A percentile compares a stretch with the other conserved stretches of the same genome.
phyloP scores from a whole-genome alignment of 1,139 yeast species.

The Blastobotrys illinoisensis region DNA sequence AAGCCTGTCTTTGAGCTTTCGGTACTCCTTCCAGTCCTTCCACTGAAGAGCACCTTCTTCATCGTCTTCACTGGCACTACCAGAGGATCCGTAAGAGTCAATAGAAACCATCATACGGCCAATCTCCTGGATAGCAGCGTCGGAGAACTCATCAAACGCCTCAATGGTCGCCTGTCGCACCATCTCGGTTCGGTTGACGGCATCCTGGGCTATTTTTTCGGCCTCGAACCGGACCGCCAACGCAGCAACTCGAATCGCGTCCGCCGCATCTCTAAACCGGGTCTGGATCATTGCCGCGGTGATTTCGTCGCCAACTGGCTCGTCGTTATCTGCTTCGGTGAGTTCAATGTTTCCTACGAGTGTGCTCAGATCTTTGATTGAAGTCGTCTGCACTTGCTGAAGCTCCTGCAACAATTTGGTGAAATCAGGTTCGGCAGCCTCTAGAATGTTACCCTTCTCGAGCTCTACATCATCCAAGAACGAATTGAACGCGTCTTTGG shows the following conservation, averaged over 20 bases:
- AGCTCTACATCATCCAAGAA: conserved; percentile 30
- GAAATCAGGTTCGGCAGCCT: conserved; percentile 23
- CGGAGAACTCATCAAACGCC: conserved; percentile 38
- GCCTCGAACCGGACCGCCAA: conserved; percentile 30
- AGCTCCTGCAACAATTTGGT: conserved; percentile 23
- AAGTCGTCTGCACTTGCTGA: conserved; percentile 19
- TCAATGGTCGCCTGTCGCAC: conserved; percentile 33
- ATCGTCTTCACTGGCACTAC: conserved; percentile 37
- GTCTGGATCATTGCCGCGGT: conserved; percentile 24
- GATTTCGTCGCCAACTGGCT: conserved; percentile 15
- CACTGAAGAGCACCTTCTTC: conserved; percentile 40
- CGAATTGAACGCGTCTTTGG: conserved; percentile 28
- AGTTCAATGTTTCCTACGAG: conserved; percentile 17
- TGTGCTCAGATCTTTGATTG: conserved; percentile 18
- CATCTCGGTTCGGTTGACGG: conserved; percentile 31
- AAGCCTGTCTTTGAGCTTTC: conserved; percentile 50
- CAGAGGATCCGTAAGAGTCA: conserved; percentile 15
- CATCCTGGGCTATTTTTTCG: conserved; percentile 29
- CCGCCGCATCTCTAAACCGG: conserved; percentile 27
- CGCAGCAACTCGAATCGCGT: conserved; percentile 27
- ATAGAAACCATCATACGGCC: conserved; percentile 30
- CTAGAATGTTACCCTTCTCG: conserved; percentile 24
- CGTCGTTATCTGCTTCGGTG: conserved; percentile 12
- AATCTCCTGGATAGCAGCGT: conserved; percentile 33
- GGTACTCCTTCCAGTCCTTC: conserved; percentile 65